A percentile compares a stretch with the other conserved stretches of the same genome.
Evolutionary conservation across 1,139 yeast genomes (phyloP).

Genomic region (Sugiyamaella pinicola): DNA sequence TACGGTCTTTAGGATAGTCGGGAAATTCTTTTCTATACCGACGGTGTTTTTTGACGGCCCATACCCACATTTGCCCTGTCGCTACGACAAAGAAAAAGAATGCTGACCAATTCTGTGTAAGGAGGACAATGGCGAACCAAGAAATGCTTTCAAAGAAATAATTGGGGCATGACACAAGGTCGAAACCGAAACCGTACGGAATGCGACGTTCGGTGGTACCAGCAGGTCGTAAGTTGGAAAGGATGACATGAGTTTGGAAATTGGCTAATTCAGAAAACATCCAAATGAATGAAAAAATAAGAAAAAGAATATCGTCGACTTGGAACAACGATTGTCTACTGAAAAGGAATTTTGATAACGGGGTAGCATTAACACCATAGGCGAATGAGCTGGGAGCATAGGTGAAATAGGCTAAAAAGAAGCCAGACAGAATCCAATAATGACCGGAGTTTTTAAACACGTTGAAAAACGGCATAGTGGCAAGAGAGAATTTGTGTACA

Average conservation of each 20-base stretch:
- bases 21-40: constrained; percentile 72
- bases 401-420: constrained; percentile 65
- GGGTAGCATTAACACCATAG: constrained; percentile 22
- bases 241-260: constrained; percentile 63
- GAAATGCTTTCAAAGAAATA: constrained; percentile 81
- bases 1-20: constrained; percentile 72
- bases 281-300: constrained; percentile 50
- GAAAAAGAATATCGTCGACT: constrained; percentile 27
- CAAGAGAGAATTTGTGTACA: constrained; percentile 80
- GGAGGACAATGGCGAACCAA: constrained; percentile 69
- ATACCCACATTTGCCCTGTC: constrained; percentile 72
- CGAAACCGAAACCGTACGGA: constrained; percentile 55
- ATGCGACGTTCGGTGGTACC: constrained; percentile 51
- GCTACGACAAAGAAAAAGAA: constrained; percentile 71
- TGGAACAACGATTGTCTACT: constrained; percentile 34
- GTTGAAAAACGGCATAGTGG: constrained; percentile 90
- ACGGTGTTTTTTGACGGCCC: constrained; percentile 76
- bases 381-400: constrained; percentile 57
- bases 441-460: constrained; percentile 87
- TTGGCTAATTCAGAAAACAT: constrained; percentile 70
- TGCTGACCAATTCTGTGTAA: constrained; percentile 78
- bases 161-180: constrained; percentile 64
- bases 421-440: constrained; percentile 88
- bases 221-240: constrained; percentile 56
- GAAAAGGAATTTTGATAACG: constrained; percentile 35